Conservation (phyloP, 202 grass and related monocot genomes). For the Schoenoplectus triqueter region DNA sequence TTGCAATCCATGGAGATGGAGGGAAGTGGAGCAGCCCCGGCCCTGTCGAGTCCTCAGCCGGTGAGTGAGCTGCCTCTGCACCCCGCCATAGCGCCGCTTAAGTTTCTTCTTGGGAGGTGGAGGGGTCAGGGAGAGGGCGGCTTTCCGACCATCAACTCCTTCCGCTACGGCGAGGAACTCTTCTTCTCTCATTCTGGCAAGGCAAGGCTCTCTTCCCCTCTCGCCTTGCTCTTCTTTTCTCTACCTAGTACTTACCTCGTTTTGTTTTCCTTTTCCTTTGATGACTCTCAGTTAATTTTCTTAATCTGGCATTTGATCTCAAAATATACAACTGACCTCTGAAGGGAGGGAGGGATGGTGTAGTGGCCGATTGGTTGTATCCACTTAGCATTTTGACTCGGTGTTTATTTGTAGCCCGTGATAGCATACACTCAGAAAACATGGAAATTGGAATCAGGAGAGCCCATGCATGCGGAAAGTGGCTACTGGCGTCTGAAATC, state of each 20-base stretch:
- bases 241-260: too few relatives aligned
- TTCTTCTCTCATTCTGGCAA: constrained; percentile 88
- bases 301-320: background rate
- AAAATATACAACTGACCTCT: background rate
- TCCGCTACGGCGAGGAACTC: constrained; percentile 92
- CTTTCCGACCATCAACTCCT: constrained; percentile 78
- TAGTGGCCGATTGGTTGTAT: background rate
- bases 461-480: constrained; percentile 89
- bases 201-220: constrained; percentile 56
- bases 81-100: constrained; percentile 61
- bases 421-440: constrained; percentile 92
- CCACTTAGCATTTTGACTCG: constrained; percentile 2
- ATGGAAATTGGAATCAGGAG: constrained; percentile 71
- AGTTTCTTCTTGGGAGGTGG: constrained; percentile 76
- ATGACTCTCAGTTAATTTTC: background rate
- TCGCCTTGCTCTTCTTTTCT: background rate
- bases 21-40: constrained; percentile 28
- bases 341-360: too few relatives aligned
- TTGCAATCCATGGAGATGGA: constrained; percentile 42
- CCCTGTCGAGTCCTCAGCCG: constrained; percentile 43
- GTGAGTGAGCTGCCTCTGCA: constrained; percentile 40
- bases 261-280: background rate
- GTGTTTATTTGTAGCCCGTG: constrained; percentile 65
- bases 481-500: constrained; percentile 77
- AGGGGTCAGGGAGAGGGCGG: constrained; percentile 70